Evolutionary conservation across 1,284 basidiomycete species (phyloP).

Genomic region (Sporisorium reilianum): DNA sequence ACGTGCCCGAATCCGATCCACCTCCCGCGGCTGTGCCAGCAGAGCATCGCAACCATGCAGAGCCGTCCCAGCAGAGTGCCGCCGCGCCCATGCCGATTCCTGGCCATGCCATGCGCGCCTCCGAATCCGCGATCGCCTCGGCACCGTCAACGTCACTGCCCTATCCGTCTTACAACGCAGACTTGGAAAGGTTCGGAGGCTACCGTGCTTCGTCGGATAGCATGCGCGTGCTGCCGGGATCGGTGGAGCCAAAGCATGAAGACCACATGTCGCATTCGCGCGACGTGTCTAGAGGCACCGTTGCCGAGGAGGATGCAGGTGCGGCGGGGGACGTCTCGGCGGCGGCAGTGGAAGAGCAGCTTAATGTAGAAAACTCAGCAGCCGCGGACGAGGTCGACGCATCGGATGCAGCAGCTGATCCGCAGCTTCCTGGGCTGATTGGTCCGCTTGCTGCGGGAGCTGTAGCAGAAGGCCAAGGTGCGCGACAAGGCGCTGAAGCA

Average conservation of each 20-base stretch:
- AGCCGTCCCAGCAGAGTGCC: conserved; percentile 5
- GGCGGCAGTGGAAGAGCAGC: conserved; percentile 17
- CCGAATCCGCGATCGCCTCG: background rate
- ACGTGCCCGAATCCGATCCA: conserved; percentile 38
- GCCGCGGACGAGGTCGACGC: conserved; percentile 4
- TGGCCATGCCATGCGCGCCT: conserved; percentile 4
- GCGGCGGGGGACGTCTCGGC: conserved; percentile 11
- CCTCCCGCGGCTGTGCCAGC: background rate
- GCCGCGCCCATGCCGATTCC: conserved; percentile 27
- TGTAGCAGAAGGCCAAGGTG: conserved; percentile 17
- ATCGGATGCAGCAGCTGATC: conserved; percentile 7
- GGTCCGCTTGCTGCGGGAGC: conserved; percentile 26
- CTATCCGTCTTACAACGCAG: conserved; percentile 34
- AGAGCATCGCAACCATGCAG: conserved; percentile 3
- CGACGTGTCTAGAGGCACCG: conserved; percentile 7
- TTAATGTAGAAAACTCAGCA: background rate
- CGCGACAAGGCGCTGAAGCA: conserved; percentile 4
- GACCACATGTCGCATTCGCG: conserved; percentile 17
- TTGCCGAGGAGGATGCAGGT: conserved; percentile 11
- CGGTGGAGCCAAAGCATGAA: conserved; percentile 28
- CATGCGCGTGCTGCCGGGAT: conserved; percentile 48
- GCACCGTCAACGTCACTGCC: conserved; percentile 14
- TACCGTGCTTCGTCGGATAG: conserved; percentile 41
- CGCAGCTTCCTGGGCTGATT: conserved; percentile 26
- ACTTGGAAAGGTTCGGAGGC: conserved; percentile 38